Evolutionary conservation across 78 protist species (phyloP).

Genomic region (Emiliania huxleyi): DNA sequence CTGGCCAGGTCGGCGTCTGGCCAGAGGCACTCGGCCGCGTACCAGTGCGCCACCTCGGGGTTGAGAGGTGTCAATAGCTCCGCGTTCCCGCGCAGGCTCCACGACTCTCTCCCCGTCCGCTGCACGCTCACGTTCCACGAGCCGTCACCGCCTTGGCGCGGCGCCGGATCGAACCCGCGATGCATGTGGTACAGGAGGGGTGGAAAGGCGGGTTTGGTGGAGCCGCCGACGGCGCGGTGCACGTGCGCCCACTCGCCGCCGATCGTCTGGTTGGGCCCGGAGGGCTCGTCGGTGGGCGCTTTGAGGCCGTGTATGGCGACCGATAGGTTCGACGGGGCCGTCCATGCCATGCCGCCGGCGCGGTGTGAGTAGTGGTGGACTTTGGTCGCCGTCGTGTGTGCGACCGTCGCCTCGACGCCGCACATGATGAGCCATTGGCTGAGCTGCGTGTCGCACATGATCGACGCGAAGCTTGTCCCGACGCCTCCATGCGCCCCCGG

Average conservation of each 20-base stretch:
- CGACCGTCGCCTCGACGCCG: background rate
- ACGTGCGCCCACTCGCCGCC: constrained; percentile 13
- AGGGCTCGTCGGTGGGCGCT: background rate
- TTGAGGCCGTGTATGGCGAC: background rate
- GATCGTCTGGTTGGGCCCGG: background rate
- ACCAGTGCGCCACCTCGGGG: too few species aligned
- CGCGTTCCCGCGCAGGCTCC: too few species aligned
- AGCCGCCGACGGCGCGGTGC: background rate
- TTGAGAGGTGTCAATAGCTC: too few species aligned
- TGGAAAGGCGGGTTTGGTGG: background rate
- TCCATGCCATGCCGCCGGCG: background rate
- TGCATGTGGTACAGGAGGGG: background rate
- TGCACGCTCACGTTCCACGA: too few species aligned
- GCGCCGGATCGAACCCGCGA: too few species aligned
- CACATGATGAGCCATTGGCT: background rate
- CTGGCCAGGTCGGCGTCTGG: too few species aligned
- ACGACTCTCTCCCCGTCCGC: too few species aligned
- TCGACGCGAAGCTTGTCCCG: background rate
- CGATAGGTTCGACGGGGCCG: background rate
- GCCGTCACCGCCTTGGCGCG: too few species aligned
- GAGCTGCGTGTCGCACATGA: background rate
- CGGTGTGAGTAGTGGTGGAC: background rate
- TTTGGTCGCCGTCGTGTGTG: background rate
- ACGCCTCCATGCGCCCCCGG: too few species aligned
- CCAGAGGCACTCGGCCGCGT: too few species aligned